Percentiles rank a stretch among this genome's conserved stretches.
Conservation (phyloP, 192 early-diverging fungal species). For the Backusella tarrabulga region DNA sequence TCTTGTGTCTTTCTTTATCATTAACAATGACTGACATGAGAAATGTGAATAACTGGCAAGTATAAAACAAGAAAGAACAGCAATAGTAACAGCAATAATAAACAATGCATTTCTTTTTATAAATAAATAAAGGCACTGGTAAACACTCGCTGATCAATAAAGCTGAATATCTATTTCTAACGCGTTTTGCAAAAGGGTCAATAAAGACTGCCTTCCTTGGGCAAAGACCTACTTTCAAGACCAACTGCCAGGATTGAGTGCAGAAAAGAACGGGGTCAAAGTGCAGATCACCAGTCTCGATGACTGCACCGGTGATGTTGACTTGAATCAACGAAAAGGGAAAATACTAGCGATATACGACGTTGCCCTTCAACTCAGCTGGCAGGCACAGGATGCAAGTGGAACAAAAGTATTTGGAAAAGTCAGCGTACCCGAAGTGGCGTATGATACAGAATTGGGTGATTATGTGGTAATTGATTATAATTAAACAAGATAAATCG, state of each 20-base stretch:
- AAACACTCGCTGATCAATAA: neutral
- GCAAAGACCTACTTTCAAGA: constrained; percentile 81
- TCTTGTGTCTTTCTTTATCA: neutral
- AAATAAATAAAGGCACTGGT: constrained; percentile 41
- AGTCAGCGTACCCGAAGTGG: constrained; percentile 85
- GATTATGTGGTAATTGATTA: constrained; percentile 70
- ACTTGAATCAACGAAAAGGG: constrained; percentile 94
- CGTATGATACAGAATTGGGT: constrained; percentile 81
- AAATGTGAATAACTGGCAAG: constrained; percentile 64
- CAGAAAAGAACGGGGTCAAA: constrained; percentile 51
- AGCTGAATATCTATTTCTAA: neutral
- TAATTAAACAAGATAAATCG: too few species aligned
- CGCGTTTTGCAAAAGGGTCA: constrained; percentile 63
- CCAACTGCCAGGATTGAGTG: constrained; percentile 55
- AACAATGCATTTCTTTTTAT: neutral
- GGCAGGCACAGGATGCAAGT: constrained; percentile 52
- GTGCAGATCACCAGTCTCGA: constrained; percentile 59
- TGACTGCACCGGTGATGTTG: constrained; percentile 78
- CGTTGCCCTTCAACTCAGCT: constrained; percentile 70
- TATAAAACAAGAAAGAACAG: neutral
- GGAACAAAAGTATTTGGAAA: constrained; percentile 68
- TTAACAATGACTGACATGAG: constrained; percentile 64
- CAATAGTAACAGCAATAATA: neutral
- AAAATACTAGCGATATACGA: constrained; percentile 93
- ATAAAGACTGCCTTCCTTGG: constrained; percentile 92